These are phyloP conservation scores for Rosa persica DNA, from an alignment of 306 rosid species.

Conservation along the genomic window DNA sequence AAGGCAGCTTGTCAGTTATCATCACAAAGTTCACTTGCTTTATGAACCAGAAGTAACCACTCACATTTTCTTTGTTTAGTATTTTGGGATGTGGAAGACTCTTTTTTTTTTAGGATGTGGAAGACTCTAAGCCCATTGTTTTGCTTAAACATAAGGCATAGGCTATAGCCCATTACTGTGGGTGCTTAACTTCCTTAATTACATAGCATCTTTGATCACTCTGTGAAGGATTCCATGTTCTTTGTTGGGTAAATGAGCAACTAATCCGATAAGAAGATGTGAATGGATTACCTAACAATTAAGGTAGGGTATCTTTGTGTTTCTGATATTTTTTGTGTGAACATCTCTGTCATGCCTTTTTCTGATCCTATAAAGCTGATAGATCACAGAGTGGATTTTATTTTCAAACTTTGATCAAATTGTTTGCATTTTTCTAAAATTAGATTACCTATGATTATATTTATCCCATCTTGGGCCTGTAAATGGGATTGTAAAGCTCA, in stretches of 20 bases:
- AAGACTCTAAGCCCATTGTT: neutral
- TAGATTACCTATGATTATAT: neutral
- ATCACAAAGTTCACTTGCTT: slow-evolving; percentile 1
- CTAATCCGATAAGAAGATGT: neutral
- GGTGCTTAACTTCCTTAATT: neutral
- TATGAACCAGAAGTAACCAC: slow-evolving; percentile 6
- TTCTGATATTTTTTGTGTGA: neutral
- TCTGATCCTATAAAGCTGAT: neutral
- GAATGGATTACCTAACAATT: slow-evolving; percentile 5
- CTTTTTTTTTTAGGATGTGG: neutral
- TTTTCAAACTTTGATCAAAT: neutral
- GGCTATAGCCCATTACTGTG: neutral
- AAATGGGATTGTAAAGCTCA: neutral
- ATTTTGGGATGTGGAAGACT: neutral
- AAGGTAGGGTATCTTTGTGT: slow-evolving; percentile 16
- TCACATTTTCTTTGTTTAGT: neutral
- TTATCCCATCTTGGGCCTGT: neutral
- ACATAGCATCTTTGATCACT: slow-evolving; percentile 1
- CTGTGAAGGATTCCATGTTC: neutral
- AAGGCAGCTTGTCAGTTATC: neutral
- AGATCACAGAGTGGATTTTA: neutral
- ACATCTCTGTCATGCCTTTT: neutral
- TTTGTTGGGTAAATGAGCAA: neutral
- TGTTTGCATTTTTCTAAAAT: neutral
- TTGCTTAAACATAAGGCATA: neutral